These are phyloP conservation scores for Mucor mucedo DNA, from an alignment of 371 early-diverging fungal genomes.

Conservation along the genomic window DNA sequence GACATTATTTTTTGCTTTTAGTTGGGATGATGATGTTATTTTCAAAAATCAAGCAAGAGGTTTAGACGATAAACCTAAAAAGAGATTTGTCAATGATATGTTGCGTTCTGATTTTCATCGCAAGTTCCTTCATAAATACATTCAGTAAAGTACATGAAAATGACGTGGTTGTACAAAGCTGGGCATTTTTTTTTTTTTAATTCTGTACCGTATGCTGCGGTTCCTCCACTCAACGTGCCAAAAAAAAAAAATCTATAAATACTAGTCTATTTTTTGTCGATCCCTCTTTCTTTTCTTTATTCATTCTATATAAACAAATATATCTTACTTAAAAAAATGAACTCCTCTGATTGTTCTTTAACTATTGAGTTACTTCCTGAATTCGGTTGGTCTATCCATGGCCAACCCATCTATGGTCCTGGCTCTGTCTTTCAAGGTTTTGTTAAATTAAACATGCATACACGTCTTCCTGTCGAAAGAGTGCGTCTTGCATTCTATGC, in stretches of 20 bases:
- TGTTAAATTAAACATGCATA: constrained; percentile 16
- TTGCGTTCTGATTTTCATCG: constrained; percentile 94
- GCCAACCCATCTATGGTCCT: constrained; percentile 27
- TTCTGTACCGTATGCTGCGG: background rate
- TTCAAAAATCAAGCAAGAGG: constrained; percentile 96
- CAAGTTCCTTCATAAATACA: constrained; percentile 92
- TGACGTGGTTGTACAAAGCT: background rate
- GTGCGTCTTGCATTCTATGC: constrained; percentile 26
- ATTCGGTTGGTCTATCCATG: constrained; percentile 32
- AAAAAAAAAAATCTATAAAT: background rate
- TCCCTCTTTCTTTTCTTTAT: constrained; percentile 1
- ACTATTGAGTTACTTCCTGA: constrained; percentile 27
- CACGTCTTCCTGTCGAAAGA: constrained; percentile 4
- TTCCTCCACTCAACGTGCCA: too few relatives aligned
- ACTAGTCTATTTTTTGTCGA: background rate
- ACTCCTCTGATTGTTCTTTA: constrained; percentile 11
- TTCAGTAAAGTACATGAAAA: constrained; percentile 51
- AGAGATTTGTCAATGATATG: constrained; percentile 96
- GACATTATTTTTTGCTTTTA: constrained; percentile 1
- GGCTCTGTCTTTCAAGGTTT: constrained; percentile 40
- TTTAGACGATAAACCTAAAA: constrained; percentile 83
- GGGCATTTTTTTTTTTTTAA: background rate
- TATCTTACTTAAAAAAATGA: constrained; percentile 3
- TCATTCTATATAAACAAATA: background rate
- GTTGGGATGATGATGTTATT: constrained; percentile 97